phyloP scores from a whole-genome alignment of 179 eudicot species.

The Beta macrorhiza region DNA sequence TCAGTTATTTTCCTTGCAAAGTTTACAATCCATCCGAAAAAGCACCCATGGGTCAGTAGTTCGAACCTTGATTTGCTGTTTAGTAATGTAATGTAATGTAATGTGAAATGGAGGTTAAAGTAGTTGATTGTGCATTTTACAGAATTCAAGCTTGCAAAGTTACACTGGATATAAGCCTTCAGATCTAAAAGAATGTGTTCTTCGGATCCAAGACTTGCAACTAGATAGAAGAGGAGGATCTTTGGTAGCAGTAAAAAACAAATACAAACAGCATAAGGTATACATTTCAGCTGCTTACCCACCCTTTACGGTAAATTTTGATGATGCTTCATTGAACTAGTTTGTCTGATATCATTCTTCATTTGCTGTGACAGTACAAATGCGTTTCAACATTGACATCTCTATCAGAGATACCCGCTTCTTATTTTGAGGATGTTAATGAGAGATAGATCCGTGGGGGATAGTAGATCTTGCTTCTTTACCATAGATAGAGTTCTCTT shows the following conservation, averaged over 20 bases:
- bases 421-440: conserved; percentile 48
- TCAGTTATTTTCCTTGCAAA: conserved; percentile 39
- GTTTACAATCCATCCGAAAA: conserved; percentile 29
- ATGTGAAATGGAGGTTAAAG: not conserved
- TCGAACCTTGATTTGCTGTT: not conserved
- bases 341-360: conserved; percentile 23
- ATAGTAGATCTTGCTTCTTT: conserved; percentile 1
- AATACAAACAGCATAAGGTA: conserved; percentile 84
- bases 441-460: conserved; percentile 20
- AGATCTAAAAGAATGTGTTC: conserved; percentile 72
- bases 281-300: not conserved
- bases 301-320: not conserved
- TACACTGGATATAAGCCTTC: conserved; percentile 67
- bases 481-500: not conserved
- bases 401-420: conserved; percentile 50
- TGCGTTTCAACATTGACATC: conserved; percentile 57
- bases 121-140: not conserved
- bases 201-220: conserved; percentile 70
- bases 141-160: conserved; percentile 46
- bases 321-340: not conserved
- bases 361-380: conserved; percentile 62
- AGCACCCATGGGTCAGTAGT: conserved; percentile 42
- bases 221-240: conserved; percentile 52
- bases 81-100: too few species aligned
- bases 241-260: conserved; percentile 60